Evolutionary conservation across 78 protist genomes (phyloP).

Genomic region (Mastigamoeba balamuthi): DNA sequence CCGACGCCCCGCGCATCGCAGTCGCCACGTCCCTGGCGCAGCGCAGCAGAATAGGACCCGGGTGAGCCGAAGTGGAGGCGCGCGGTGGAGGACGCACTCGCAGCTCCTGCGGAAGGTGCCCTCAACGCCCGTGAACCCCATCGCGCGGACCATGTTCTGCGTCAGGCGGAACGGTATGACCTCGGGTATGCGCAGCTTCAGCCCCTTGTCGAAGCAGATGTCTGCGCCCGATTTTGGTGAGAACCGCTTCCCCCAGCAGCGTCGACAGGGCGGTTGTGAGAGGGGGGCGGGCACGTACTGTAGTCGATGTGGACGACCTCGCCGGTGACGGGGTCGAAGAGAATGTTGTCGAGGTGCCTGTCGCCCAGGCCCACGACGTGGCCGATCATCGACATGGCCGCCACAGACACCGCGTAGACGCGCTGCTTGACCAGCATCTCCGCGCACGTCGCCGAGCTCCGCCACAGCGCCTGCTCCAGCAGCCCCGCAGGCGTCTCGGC

Average conservation of each 20-base stretch:
- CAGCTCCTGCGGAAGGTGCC: constrained; percentile 38
- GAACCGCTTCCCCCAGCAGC: no score
- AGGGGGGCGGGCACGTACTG: constrained; percentile 7
- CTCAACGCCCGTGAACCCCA: constrained; percentile 58
- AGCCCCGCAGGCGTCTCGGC: constrained; percentile 54
- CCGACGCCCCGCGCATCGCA: background rate
- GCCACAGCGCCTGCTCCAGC: constrained; percentile 43
- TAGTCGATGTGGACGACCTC: constrained; percentile 77
- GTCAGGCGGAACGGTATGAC: constrained; percentile 82
- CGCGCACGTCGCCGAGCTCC: constrained; percentile 12
- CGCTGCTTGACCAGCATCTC: constrained; percentile 40
- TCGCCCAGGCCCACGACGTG: constrained; percentile 75
- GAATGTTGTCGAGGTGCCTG: constrained; percentile 76
- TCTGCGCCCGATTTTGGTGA: no score
- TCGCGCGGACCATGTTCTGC: constrained; percentile 40
- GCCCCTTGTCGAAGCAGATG: constrained; percentile 74
- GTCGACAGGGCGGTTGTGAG: background rate
- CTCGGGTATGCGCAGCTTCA: constrained; percentile 61
- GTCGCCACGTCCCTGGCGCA: background rate
- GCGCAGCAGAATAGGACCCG: constrained; percentile 7
- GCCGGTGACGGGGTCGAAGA: constrained; percentile 61
- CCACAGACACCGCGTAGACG: constrained; percentile 50
- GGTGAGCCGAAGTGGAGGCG: background rate
- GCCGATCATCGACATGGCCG: constrained; percentile 73
- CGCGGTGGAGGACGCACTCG: background rate